Evolutionary conservation across 108 stramenopile genomes (phyloP).

Genomic region (Asterionellopsis glacialis): DNA sequence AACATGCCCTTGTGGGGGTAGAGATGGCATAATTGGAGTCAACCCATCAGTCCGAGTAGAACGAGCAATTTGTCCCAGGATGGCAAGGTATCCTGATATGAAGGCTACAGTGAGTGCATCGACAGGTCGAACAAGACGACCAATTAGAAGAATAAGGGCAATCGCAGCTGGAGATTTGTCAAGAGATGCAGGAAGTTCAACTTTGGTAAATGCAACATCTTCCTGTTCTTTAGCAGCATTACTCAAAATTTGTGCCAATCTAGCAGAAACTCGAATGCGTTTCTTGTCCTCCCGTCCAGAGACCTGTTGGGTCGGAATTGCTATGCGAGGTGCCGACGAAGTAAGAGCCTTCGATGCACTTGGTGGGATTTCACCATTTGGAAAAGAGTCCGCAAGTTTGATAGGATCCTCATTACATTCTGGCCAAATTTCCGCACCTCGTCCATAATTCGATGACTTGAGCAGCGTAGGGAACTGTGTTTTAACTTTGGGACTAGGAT

Average conservation of each 20-base stretch:
- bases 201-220: slow-evolving; percentile 7
- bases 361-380: slow-evolving; percentile 49
- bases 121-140: slow-evolving; percentile 41
- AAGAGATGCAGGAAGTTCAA: slow-evolving; percentile 15
- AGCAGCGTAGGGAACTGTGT: slow-evolving; percentile 10
- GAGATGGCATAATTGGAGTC: slow-evolving; percentile 44
- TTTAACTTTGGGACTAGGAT: neutral
- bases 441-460: slow-evolving; percentile 29
- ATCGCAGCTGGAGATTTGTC: slow-evolving; percentile 33
- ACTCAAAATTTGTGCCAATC: slow-evolving; percentile 27
- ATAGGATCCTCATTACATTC: slow-evolving; percentile 52
- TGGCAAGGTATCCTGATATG: slow-evolving; percentile 29
- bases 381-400: slow-evolving; percentile 49
- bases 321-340: neutral
- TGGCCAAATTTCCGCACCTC: slow-evolving; percentile 78
- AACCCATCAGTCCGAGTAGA: slow-evolving; percentile 7
- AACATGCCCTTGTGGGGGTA: slow-evolving; percentile 71
- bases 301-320: neutral
- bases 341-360: slow-evolving; percentile 10
- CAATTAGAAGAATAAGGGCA: slow-evolving; percentile 21
- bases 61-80: slow-evolving; percentile 29
- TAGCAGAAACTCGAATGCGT: slow-evolving; percentile 1
- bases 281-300: slow-evolving; percentile 2
- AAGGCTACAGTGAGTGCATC: slow-evolving; percentile 22
- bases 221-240: slow-evolving; percentile 39